Base-by-base conservation (phyloP, 306 rosid species). In the Vigna nakashimae region DNA sequence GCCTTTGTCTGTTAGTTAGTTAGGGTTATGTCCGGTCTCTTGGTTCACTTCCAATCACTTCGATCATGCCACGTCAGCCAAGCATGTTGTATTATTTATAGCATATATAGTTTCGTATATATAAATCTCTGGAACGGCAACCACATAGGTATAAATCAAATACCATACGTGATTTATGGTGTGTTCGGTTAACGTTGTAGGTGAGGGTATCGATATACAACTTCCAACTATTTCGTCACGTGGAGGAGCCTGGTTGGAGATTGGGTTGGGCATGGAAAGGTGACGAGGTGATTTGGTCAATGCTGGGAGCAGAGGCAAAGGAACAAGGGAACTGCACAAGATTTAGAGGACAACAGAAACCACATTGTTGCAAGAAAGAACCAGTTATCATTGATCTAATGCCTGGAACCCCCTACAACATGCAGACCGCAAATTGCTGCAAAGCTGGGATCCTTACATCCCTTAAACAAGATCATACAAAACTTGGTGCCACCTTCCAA, bases 241-340 rank as follows among this genome's bases (percentile, higher is more conserved):
- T 93, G 65, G 97, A 91, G 17, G n/a, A 11, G 30, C 98, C 97
- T 0, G 97, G 98, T 24, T 91, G 97, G 98, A 83, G 34, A 14
- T 6, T 93, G 28, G 40, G 88, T 3, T 93, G 98, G 97, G 77
- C 40, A 6, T 93, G 98, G 98, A 84, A 49, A 64, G 82, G 78
- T 3, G 76, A 88, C 2, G 93, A 93, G 73, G 96, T 84, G 75
- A 91, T 93, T 13, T 91, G 96, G 98, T 42, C 82, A 50, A 85
- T 90, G 91, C 67, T 86, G 85, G 98, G 97, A 8, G 97, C 96
- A 14, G 96, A 93, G 84, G 89, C 98, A 2, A 81, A 36, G 0
- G 82, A 88, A 57, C 96, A 88, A 85, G 98, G 97, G 50, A 56
- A 91, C 32, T 93, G 98, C 85, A 71, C 90, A 12, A 84, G 73